Conservation (phyloP, 2,329 filamentous ascomycete genomes). For the Neonectria magnoliae region DNA sequence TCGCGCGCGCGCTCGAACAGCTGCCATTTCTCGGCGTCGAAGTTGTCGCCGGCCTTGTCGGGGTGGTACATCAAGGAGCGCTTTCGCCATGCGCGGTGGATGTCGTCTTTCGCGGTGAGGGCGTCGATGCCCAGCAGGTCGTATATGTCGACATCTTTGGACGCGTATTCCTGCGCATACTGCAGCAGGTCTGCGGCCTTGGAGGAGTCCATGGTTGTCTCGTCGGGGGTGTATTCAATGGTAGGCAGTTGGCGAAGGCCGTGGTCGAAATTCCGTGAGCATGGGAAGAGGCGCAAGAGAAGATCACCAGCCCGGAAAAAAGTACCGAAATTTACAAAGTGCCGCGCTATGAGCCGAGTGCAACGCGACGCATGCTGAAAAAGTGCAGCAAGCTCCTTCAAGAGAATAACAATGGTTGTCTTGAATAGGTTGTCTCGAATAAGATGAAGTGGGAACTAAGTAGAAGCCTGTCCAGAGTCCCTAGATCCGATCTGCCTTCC, state of each 20-base stretch:
- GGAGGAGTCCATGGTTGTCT: constrained; percentile 45
- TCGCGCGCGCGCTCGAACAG: constrained; percentile 87
- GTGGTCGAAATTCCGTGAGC: background rate
- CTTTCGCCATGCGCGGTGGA: constrained; percentile 85
- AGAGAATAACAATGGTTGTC: background rate
- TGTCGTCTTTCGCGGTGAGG: constrained; percentile 73
- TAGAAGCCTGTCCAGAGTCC: background rate
- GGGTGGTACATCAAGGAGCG: constrained; percentile 92
- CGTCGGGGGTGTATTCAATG: constrained; percentile 1
- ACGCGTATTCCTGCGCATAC: constrained; percentile 68
- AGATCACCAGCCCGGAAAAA: background rate
- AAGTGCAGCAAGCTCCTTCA: background rate
- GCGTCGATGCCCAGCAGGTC: constrained; percentile 75
- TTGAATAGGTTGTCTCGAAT: background rate
- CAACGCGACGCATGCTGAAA: constrained; percentile 1
- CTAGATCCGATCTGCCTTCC: constrained; percentile 1
- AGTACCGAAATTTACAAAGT: background rate
- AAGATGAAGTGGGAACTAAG: background rate
- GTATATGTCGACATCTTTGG: constrained; percentile 78
- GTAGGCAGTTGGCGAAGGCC: background rate
- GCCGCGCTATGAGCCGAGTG: background rate
- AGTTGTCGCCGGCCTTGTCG: constrained; percentile 82
- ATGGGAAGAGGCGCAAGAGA: background rate
- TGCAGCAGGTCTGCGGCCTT: constrained; percentile 61
- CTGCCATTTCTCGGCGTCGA: constrained; percentile 85